Evolutionary conservation across 2,329 filamentous ascomycete genomes (phyloP).

Genomic region (Calycina herbarum): DNA sequence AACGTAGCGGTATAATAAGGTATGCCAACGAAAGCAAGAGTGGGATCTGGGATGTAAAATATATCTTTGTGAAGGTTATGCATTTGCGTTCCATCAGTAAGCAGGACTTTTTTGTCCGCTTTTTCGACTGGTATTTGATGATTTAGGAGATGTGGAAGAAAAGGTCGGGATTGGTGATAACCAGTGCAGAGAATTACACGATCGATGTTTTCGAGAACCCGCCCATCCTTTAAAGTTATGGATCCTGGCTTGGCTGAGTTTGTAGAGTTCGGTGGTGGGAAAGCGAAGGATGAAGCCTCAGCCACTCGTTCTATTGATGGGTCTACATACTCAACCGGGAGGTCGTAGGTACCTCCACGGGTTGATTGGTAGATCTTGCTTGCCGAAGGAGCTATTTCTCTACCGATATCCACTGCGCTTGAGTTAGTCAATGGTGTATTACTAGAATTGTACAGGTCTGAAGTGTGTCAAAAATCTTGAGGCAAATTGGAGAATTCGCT

Average conservation of each 20-base stretch:
- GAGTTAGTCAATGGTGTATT: neutral
- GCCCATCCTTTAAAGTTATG: conserved; percentile 54
- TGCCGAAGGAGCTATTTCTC: conserved; percentile 28
- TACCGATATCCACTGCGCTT: conserved; percentile 38
- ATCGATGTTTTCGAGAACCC: conserved; percentile 55
- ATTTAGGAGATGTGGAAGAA: conserved; percentile 51
- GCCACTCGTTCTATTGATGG: conserved; percentile 22
- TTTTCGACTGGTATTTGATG: conserved; percentile 42
- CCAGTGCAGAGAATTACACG: conserved; percentile 66
- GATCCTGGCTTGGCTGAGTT: conserved; percentile 47
- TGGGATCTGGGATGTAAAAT: conserved; percentile 51
- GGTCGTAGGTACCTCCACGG: conserved; percentile 28
- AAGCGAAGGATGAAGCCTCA: conserved; percentile 27
- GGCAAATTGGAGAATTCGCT: neutral
- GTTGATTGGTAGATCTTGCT: conserved; percentile 32
- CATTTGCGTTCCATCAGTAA: conserved; percentile 48
- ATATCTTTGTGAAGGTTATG: conserved; percentile 55
- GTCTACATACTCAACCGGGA: conserved; percentile 28
- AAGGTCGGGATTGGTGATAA: conserved; percentile 67
- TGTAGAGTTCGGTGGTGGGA: neutral
- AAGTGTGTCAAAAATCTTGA: neutral
- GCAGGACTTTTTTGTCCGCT: conserved; percentile 54
- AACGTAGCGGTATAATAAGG: conserved; percentile 51
- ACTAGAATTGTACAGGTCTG: neutral
- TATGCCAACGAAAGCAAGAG: conserved; percentile 46